A percentile compares a stretch with the other conserved stretches of the same genome.
Evolutionary conservation across 805 yeast genomes (phyloP).

Genomic region (Cyberlindnera misumaiensis): DNA sequence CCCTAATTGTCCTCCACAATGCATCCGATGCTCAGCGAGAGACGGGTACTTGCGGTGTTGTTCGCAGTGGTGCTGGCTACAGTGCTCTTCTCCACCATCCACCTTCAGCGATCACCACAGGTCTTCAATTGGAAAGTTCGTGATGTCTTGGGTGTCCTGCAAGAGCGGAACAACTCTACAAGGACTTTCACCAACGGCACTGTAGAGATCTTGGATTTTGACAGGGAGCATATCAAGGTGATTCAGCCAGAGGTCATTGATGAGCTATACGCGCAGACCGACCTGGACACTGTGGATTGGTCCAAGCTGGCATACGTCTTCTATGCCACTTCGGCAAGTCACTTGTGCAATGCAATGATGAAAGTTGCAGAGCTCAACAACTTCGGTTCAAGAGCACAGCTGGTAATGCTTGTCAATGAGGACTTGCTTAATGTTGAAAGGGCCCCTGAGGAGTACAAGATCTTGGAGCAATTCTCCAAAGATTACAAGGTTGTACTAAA

Average conservation of each 20-base stretch:
- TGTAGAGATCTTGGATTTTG: slow-evolving; percentile 16
- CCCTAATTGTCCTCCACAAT: too few relatives aligned
- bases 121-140: too few relatives aligned
- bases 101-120: too few relatives aligned
- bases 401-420: slow-evolving; percentile 37
- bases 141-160: too few relatives aligned
- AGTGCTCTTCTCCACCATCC: too few relatives aligned
- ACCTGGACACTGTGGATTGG: slow-evolving; percentile 31
- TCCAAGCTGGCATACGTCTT: slow-evolving; percentile 47
- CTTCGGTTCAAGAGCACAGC: slow-evolving; percentile 35
- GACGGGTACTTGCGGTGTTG: too few relatives aligned
- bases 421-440: slow-evolving; percentile 21
- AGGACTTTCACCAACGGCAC: too few relatives aligned
- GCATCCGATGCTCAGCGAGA: too few relatives aligned
- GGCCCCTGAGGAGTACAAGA: slow-evolving; percentile 7
- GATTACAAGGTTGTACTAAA: slow-evolving; percentile 13
- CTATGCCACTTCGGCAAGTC: slow-evolving; percentile 48
- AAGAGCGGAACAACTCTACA: too few relatives aligned
- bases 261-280: slow-evolving; percentile 11
- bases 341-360: slow-evolving; percentile 46
- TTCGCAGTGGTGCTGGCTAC: too few relatives aligned
- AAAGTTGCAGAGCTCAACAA: slow-evolving; percentile 36
- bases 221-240: slow-evolving; percentile 17
- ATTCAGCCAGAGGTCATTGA: slow-evolving; percentile 21
- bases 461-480: slow-evolving; percentile 5